Base-by-base conservation (phyloP, 345 rosid species). In the Salix udensis region DNA sequence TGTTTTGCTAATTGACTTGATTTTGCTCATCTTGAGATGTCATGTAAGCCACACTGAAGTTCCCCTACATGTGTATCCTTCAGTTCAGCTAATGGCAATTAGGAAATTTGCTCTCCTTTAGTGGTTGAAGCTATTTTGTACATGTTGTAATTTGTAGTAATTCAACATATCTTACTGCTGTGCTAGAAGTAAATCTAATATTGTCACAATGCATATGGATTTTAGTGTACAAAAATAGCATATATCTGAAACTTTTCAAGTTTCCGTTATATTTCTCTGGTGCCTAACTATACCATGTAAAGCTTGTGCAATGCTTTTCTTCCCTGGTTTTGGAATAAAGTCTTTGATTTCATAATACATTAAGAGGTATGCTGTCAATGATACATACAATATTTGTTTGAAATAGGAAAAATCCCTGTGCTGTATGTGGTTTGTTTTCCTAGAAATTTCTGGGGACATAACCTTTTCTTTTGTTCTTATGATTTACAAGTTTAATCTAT, bases 21-120 rank as follows among this genome's bases (percentile, higher is more conserved):
- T 4, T 64, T 28, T 74, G 70, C 58, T 74, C 40, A 64, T 40
- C 6, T 39, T 64, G 42, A 74, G 76, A 50, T 64, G 70, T 30
- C 46, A 7, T 67, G 40, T 21, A 68, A 19, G 23, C 15, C 65
- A 23, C 7, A 13, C n/a, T 16, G 11, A 48, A 70, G 19, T 30
- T 28, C 15, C 46, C 19, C 37, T 30, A 24, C 24, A 3, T 70
- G 53, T 18, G 34, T 11, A 37, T 18, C 31, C 50, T 30, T 74
- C 7, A 12, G 16, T 71, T 14, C 18, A 31, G 61, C 40, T 71
- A n/a, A 10, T 58, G 62, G 24, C 14, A 58, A 58, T 58, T n/a
- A n/a, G 12, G 62, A 58, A 58, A n/a, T n/a, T n/a, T 58, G 62
- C 24, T 58, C 62, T 58, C 62, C 15, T 4, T 3, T 58, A 9